These are phyloP conservation scores for Hevea brasiliensis DNA, from an alignment of 345 rosid genomes.

Conservation along the genomic window DNA sequence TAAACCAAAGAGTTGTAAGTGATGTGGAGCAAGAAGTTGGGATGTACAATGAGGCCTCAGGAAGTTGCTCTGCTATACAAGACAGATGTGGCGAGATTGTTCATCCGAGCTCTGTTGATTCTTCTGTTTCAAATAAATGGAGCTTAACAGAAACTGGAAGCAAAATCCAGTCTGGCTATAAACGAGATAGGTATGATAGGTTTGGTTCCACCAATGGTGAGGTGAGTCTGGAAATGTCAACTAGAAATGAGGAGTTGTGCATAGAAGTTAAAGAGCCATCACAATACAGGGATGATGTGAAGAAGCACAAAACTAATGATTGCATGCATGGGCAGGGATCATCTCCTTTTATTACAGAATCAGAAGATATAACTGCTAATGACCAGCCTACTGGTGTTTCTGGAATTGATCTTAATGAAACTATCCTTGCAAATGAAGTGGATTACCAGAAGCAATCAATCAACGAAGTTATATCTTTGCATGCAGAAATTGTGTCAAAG, in stretches of 20 bases:
- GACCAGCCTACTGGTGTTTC: not conserved
- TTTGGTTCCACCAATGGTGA: slow-evolving; percentile 1
- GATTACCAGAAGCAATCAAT: not conserved
- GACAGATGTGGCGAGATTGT: slow-evolving; percentile 9
- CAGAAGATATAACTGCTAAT: slow-evolving; percentile 5
- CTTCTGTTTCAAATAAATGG: slow-evolving; percentile 7
- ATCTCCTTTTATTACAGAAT: not conserved
- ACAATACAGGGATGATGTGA: not conserved
- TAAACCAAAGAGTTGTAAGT: slow-evolving; percentile 12
- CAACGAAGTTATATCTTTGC: not conserved
- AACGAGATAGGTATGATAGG: slow-evolving; percentile 7
- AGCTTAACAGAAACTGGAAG: not conserved
- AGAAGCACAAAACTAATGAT: slow-evolving; percentile 9
- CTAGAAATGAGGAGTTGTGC: not conserved
- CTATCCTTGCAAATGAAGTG: slow-evolving; percentile 7
- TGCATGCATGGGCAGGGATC: not conserved
- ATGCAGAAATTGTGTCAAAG: slow-evolving; percentile 12
- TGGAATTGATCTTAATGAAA: slow-evolving; percentile 22
- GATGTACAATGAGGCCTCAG: slow-evolving; percentile 13
- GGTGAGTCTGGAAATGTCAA: not conserved
- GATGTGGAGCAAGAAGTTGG: slow-evolving; percentile 15
- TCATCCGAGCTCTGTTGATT: slow-evolving; percentile 13
- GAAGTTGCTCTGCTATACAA: slow-evolving; percentile 14
- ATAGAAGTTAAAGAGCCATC: slow-evolving; percentile 10
- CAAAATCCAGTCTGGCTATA: not conserved